Conservation (phyloP, 192 early-diverging fungal genomes). For the Coemansia erecta region DNA sequence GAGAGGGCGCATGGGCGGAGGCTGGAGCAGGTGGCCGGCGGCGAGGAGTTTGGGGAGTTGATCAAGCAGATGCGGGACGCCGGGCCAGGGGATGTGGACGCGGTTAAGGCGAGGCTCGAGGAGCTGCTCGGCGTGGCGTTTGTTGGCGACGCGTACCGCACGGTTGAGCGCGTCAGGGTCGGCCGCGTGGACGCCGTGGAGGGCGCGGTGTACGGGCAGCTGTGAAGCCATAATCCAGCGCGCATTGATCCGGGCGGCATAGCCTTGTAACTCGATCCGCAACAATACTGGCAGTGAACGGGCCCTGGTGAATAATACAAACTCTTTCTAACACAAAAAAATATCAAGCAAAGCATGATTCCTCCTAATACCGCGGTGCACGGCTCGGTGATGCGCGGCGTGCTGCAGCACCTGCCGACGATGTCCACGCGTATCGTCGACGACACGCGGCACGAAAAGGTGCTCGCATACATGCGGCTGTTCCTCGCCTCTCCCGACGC, state of each 20-base stretch:
- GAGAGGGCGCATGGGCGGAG: constrained; percentile 18
- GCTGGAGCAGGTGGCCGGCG: constrained; percentile 10
- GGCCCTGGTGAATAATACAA: too few species aligned
- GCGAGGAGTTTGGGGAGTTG: constrained; percentile 32
- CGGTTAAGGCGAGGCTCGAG: constrained; percentile 21
- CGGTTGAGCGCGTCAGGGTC: constrained; percentile 31
- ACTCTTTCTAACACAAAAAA: too few species aligned
- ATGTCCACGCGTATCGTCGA: constrained; percentile 74
- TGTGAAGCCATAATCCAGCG: constrained; percentile 3
- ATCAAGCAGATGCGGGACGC: constrained; percentile 19
- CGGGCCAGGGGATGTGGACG: constrained; percentile 10
- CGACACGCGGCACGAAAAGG: constrained; percentile 74
- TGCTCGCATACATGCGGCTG: constrained; percentile 61
- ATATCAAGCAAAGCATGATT: too few species aligned
- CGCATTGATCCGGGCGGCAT: neutral
- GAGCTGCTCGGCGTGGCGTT: constrained; percentile 41
- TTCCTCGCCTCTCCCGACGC: constrained; percentile 20
- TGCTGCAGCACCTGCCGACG: constrained; percentile 59
- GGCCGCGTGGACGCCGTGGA: constrained; percentile 26
- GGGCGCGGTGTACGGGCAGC: constrained; percentile 42
- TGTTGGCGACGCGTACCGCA: constrained; percentile 41
- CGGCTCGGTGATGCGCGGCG: constrained; percentile 34
- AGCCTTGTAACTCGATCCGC: too few species aligned
- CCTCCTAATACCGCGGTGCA: constrained; percentile 35
- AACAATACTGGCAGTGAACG: too few species aligned